Conservation (phyloP, 2,329 filamentous ascomycete species). For the Apiospora phragmitis region DNA sequence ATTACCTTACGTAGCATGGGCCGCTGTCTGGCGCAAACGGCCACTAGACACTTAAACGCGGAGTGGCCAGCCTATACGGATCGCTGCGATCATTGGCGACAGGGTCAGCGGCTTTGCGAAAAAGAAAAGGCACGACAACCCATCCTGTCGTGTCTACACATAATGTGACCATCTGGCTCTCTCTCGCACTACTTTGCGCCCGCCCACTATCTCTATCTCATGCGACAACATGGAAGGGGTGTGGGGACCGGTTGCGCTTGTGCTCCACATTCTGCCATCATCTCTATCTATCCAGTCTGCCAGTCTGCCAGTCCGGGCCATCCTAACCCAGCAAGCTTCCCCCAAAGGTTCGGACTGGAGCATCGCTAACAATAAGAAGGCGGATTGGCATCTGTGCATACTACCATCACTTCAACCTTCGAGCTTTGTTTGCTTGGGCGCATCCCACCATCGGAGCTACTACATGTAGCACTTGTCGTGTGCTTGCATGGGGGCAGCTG, state of each 20-base stretch:
- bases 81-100: neutral
- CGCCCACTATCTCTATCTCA: slow-evolving; percentile 7
- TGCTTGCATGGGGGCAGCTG: slow-evolving; percentile 2
- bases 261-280: slow-evolving; percentile 9
- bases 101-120: neutral
- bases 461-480: neutral
- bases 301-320: neutral
- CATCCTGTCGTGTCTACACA: neutral
- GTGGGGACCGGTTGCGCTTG: slow-evolving; percentile 1
- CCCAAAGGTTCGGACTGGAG: neutral
- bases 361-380: slow-evolving; percentile 6
- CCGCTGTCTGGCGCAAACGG: slow-evolving; percentile 5
- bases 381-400: neutral
- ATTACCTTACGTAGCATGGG: neutral
- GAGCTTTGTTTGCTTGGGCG: slow-evolving; percentile 7
- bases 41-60: neutral
- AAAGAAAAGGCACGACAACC: neutral
- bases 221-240: slow-evolving; percentile 5
- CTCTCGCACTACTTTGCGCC: slow-evolving; percentile 4
- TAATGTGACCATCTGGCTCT: neutral
- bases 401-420: neutral
- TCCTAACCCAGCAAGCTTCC: slow-evolving; percentile 3
- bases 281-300: slow-evolving; percentile 4
- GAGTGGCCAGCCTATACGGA: neutral
- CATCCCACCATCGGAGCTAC: slow-evolving; percentile 4